Percentiles rank a stretch among this genome's conserved stretches.
These are phyloP conservation scores for Hypoxylon rubiginosum DNA, from an alignment of 2,329 filamentous ascomycete species.

Conservation along the genomic window DNA sequence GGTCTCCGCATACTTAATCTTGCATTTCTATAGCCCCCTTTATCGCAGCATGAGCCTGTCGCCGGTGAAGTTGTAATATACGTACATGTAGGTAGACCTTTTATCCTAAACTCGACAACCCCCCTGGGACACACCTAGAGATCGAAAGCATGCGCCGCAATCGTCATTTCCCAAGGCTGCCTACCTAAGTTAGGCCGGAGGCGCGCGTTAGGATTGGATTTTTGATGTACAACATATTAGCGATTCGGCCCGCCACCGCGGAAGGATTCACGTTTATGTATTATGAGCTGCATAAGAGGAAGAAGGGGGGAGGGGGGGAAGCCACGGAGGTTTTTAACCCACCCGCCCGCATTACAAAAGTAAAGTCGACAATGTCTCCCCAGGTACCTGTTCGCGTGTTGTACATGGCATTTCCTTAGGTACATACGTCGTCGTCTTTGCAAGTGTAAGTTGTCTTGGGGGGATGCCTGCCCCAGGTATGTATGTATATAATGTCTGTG, in stretches of 20 bases:
- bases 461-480: not conserved
- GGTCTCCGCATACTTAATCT: not conserved
- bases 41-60: not conserved
- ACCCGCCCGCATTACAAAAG: too few relatives aligned
- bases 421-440: not conserved
- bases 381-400: not conserved
- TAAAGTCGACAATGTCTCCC: not conserved
- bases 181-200: not conserved
- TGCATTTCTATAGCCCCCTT: too few relatives aligned
- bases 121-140: not conserved
- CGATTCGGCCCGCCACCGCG: constrained; percentile 39
- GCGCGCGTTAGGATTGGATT: not conserved
- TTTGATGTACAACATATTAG: constrained; percentile 29
- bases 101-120: not conserved
- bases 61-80: too few relatives aligned
- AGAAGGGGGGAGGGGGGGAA: too few relatives aligned
- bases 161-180: constrained; percentile 1
- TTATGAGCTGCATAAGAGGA: constrained; percentile 32
- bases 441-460: not conserved
- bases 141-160: constrained; percentile 18
- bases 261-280: constrained; percentile 26
- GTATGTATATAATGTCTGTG: not conserved
- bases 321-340: too few relatives aligned
- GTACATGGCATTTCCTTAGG: not conserved
- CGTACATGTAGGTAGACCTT: not conserved